Evolutionary conservation across 768 basidiomycete species (phyloP), one percentile per base, ranked within the genome.

Genomic region (Lentinula boryana): DNA sequence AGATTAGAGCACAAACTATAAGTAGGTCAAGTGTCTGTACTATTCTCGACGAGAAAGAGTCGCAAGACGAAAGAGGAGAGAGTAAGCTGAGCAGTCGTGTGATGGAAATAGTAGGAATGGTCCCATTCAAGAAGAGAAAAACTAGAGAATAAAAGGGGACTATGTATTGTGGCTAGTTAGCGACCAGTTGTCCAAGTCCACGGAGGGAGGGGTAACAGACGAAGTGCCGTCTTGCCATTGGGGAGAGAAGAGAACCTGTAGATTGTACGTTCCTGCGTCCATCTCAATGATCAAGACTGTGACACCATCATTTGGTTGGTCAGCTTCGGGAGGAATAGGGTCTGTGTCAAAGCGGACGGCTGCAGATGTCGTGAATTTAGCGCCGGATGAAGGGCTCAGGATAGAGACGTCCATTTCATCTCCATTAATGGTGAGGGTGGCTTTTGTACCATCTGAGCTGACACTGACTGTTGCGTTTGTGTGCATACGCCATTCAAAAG

Each of bases 201-300:
- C 94, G 40, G 78, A 78, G 8, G 79, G 74, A 0, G 95, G 95
- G 12, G 84, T 87, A 63, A 88, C 81, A 72, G 84, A 88, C 5
- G 46, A 16, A 31, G 54, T 49, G 7, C 54, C 82, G 32, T 83
- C 86, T 41, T 78, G 72, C 94, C 95, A 98, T 68, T 96, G 91
- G n/a, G 96, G 97, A 72, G 84, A 94, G 77, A 98, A 89, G 70
- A 98, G 71, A 56, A 98, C 87, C 74, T 95, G 84, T 52, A 97
- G 72, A 15, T 76, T 88, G 73, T 91, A 87, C 51, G 75, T 74
- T n/a, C 93, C 93, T 16, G 87, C 84, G 31, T 82, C 78, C 5
- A 88, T 74, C 64, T 75, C 79, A 70, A 99, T 87, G 60, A 79
- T 79, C 56, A 99, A 76, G 18, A 98, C 95, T 13, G 82, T 87